A percentile compares a stretch with the other conserved stretches of the same genome.
phyloP scores from a whole-genome alignment of 257 asterid genomes.

The Solanum boliviense region DNA sequence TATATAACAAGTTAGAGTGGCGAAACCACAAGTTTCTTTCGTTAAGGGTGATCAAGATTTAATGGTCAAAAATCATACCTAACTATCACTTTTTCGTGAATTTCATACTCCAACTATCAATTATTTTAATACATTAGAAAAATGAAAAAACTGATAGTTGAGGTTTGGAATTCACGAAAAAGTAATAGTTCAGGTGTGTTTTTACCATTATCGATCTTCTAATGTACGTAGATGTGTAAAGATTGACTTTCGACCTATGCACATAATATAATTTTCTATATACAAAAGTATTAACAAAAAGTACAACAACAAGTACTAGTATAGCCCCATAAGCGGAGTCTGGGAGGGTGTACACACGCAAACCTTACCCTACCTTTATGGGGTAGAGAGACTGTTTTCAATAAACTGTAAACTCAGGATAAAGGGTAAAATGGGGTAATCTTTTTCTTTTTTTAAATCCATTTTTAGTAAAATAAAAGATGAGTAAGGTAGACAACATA shows the following conservation, averaged over 20 bases:
- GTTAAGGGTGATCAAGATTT: neutral
- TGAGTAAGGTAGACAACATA: neutral
- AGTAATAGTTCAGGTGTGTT: too few relatives aligned
- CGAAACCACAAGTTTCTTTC: neutral
- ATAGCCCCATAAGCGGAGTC: too few relatives aligned
- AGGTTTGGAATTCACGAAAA: too few relatives aligned
- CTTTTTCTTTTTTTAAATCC: neutral
- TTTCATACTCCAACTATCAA: neutral
- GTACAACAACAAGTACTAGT: too few relatives aligned
- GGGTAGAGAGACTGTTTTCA: fast-evolving
- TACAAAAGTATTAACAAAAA: too few relatives aligned
- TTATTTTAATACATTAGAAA: neutral
- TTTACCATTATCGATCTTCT: too few relatives aligned
- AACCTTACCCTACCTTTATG: neutral
- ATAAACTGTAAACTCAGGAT: fast-evolving
- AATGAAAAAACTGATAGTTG: too few relatives aligned
- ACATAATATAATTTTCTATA: too few relatives aligned
- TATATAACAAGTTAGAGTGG: neutral
- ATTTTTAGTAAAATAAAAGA: neutral
- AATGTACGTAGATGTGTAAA: too few relatives aligned
- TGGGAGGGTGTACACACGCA: neutral
- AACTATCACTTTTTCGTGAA: neutral
- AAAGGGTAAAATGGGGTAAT: neutral
- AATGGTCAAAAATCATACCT: neutral
- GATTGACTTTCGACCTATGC: too few relatives aligned